These are phyloP conservation scores for Cercospora zeae-maydis DNA, from an alignment of 2,329 filamentous ascomycete genomes.

Conservation along the genomic window DNA sequence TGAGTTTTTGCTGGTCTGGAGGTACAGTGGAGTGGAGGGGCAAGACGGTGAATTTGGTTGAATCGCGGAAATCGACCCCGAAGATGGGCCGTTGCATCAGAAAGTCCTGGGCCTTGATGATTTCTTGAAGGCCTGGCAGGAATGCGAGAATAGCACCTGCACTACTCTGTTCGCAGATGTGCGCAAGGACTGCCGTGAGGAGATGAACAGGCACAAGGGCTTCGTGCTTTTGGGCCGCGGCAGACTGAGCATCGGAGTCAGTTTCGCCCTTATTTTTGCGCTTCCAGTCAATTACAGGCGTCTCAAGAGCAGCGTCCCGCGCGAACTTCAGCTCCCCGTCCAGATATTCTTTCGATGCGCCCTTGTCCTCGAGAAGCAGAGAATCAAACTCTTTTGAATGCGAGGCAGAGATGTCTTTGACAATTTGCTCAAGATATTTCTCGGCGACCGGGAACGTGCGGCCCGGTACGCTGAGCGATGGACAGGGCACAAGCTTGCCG, in stretches of 20 bases:
- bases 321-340: slow-evolving; percentile 24
- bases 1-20: slow-evolving; percentile 40
- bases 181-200: slow-evolving; percentile 44
- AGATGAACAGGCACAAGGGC: slow-evolving; percentile 43
- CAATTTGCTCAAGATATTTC: slow-evolving; percentile 43
- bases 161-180: slow-evolving; percentile 43
- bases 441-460: slow-evolving; percentile 44
- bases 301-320: not conserved
- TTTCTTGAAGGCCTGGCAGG: slow-evolving; percentile 45
- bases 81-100: slow-evolving; percentile 24
- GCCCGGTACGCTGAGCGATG: slow-evolving; percentile 44
- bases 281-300: slow-evolving; percentile 42
- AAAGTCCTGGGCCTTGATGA: slow-evolving; percentile 37
- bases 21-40: slow-evolving; percentile 48
- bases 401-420: slow-evolving; percentile 31
- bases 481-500: slow-evolving; percentile 39
- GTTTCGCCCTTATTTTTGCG: slow-evolving; percentile 28
- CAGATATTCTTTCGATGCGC: slow-evolving; percentile 22
- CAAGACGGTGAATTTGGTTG: slow-evolving; percentile 42
- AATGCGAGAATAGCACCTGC: slow-evolving; percentile 50
- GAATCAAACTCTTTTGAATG: slow-evolving; percentile 24
- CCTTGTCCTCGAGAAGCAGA: slow-evolving; percentile 11
- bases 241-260: slow-evolving; percentile 23
- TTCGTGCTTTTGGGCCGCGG: slow-evolving; percentile 37
- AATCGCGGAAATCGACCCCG: slow-evolving; percentile 43